Evolutionary conservation across 208 protist species (phyloP), one percentile per base, ranked within the genome.

Genomic region (Trypanosoma platydactyli): DNA sequence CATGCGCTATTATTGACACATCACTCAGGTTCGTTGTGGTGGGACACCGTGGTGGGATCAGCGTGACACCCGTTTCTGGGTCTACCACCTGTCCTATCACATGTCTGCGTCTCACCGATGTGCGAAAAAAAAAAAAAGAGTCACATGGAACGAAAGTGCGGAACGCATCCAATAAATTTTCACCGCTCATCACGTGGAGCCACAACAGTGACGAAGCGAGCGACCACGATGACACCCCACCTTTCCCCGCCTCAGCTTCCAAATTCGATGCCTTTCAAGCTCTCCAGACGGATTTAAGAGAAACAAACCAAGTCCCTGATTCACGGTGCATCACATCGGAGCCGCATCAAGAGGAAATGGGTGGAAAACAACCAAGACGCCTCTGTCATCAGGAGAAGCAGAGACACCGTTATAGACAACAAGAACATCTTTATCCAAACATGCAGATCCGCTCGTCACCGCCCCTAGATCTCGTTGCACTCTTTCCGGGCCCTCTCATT

Each of bases 401-500:
- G 20, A 66, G 0, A 24, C 18, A 20, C 20, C n/a, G 53, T 5
- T 25, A 29, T 42, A 41, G n/a, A 2, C 51, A 50, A 30, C 13
- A 25, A 16, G 0, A 53, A n/a, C n/a, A n/a, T n/a, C n/a, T n/a
- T n/a, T n/a, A n/a, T 4, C 5, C 5, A 16, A 50, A 30, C 4
- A n/a, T 11, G 0, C 45, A 55, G 20, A 51, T 42, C 56, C 48
- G 59, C 20, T 5, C 48, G 11, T 38, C 48, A 13, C 51, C 69
- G 3, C 76, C 69, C 9, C 49, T 76, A 11, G 69, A 80, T 51
- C 76, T 83, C 24, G 68, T 81, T 27, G 83, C 86, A 15, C 49
- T 92, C 15, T 85, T 89, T 55, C 83, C 83, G 4, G 86, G 86
- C 6, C 71, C 74, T 44, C 68, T 86, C n/a, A 40, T 84, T 9